Conservation (phyloP, 73 alveolate genomes). For the Uronychia setigera region DNA sequence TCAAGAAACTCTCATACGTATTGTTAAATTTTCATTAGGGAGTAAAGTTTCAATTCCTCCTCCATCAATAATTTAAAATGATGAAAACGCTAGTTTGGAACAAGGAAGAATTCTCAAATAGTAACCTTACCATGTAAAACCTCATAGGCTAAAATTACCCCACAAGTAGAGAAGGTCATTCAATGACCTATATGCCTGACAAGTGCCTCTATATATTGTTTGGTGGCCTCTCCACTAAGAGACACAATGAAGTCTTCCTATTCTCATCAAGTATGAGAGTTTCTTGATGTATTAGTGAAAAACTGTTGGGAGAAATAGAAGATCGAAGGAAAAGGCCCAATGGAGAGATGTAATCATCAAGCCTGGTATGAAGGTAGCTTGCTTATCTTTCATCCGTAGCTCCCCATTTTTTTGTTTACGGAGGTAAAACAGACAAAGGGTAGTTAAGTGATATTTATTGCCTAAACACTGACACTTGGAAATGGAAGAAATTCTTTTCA, state of each 20-base stretch:
- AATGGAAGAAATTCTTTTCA: conserved; percentile 48
- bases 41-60: too few species aligned
- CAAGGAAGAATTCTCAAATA: conserved; percentile 5
- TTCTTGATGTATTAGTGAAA: conserved; percentile 3
- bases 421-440: conserved; percentile 51
- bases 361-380: conserved; percentile 63
- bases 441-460: conserved; percentile 39
- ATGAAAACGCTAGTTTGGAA: conserved; percentile 56
- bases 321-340: conserved; percentile 44
- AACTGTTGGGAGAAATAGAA: conserved; percentile 36
- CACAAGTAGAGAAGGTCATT: conserved; percentile 55
- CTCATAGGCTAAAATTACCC: conserved; percentile 48
- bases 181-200: conserved; percentile 30
- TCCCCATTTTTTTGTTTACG: conserved; percentile 43
- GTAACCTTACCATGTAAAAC: too few species aligned
- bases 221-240: conserved; percentile 53
- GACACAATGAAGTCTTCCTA: conserved; percentile 42
- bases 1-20: too few species aligned
- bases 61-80: too few species aligned
- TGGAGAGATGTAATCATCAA: conserved; percentile 28
- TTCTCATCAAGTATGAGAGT: too few species aligned
- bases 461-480: conserved; percentile 19
- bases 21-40: too few species aligned
- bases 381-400: conserved; percentile 6
- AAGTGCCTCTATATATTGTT: conserved; percentile 10